Percentiles rank a stretch among this genome's conserved stretches.
Conservation (phyloP, 495 filamentous ascomycete genomes). For the Oidiodendron maius region DNA sequence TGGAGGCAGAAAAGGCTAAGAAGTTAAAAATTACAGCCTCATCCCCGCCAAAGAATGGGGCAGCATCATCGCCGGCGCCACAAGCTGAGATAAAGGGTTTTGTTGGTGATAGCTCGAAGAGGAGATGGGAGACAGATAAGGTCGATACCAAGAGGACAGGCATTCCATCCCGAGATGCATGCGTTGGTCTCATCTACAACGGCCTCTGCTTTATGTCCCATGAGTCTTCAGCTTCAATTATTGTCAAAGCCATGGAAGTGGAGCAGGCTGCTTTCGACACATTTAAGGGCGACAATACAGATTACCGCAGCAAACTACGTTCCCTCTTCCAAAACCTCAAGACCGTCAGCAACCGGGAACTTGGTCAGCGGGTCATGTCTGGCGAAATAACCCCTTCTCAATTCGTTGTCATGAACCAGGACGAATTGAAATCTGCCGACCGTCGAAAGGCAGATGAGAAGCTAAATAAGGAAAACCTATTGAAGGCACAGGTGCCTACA, state of each 20-base stretch:
- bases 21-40: constrained; percentile 29
- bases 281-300: constrained; percentile 58
- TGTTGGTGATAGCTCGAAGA: constrained; percentile 69
- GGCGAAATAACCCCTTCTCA: constrained; percentile 63
- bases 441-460: constrained; percentile 59
- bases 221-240: constrained; percentile 48
- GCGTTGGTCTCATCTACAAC: constrained; percentile 88
- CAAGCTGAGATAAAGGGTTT: constrained; percentile 45
- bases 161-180: constrained; percentile 68
- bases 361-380: constrained; percentile 67
- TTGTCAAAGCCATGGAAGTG: constrained; percentile 62
- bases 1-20: constrained; percentile 58
- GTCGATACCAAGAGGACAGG: constrained; percentile 66
- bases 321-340: constrained; percentile 91
- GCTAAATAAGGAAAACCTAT: constrained; percentile 86
- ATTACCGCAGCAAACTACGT: constrained; percentile 82
- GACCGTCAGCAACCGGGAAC: constrained; percentile 73
- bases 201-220: constrained; percentile 58
- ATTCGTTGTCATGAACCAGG: constrained; percentile 68
- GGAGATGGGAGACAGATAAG: constrained; percentile 73
- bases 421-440: constrained; percentile 74
- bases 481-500: constrained; percentile 86
- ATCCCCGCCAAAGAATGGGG: constrained; percentile 27
- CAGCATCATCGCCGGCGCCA: constrained; percentile 30
- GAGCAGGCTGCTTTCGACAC: constrained; percentile 65